These are phyloP conservation scores for Ilyonectria destructans DNA, from an alignment of 2,329 filamentous ascomycete genomes.

Conservation along the genomic window DNA sequence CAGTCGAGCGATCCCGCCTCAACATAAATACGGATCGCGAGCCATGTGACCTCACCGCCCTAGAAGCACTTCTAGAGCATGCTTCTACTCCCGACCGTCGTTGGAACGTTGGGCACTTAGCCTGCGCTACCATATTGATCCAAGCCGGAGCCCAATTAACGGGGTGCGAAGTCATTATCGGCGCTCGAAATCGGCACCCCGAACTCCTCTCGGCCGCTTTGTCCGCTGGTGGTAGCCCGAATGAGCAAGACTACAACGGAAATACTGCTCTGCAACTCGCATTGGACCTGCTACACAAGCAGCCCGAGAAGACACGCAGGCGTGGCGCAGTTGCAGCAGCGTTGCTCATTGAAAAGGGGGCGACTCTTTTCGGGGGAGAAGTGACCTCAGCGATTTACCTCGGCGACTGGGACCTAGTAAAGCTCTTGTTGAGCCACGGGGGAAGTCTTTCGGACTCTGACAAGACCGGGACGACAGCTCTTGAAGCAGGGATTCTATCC, in stretches of 20 bases:
- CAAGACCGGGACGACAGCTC: neutral
- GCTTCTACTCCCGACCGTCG: neutral
- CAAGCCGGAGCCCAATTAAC: constrained; percentile 1
- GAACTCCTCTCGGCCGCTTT: constrained; percentile 9
- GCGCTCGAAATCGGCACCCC: neutral
- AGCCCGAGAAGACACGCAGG: neutral
- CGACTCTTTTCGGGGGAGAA: constrained; percentile 9
- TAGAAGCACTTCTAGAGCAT: neutral
- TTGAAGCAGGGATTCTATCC: constrained; percentile 1
- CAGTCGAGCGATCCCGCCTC: neutral
- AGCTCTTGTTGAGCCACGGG: neutral
- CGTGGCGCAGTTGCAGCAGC: neutral
- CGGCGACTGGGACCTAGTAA: neutral
- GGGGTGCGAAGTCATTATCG: constrained; percentile 2
- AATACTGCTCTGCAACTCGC: neutral
- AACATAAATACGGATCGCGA: neutral
- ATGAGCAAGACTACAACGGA: neutral
- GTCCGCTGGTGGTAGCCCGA: neutral
- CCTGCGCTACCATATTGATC: neutral
- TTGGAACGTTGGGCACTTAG: neutral
- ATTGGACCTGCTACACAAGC: neutral
- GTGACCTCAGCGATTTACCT: neutral
- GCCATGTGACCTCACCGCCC: neutral
- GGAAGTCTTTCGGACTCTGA: constrained; percentile 1
- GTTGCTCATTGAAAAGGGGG: constrained; percentile 11